These are phyloP conservation scores for Neophaeococcomyces mojaviensis DNA, from an alignment of 2,329 filamentous ascomycete genomes.

Conservation along the genomic window DNA sequence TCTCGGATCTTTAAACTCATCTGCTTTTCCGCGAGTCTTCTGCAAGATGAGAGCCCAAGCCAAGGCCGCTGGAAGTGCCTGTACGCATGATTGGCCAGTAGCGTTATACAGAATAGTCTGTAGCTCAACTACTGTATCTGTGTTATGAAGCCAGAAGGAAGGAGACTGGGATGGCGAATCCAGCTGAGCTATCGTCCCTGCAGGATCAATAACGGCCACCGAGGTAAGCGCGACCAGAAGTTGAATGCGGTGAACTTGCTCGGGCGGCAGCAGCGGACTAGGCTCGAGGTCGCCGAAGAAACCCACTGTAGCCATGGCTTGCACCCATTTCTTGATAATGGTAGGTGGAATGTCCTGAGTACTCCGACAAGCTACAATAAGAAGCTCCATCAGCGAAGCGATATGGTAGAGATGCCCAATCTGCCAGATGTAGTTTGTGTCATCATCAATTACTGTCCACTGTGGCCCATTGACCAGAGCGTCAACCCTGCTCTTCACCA, in stretches of 20 bases:
- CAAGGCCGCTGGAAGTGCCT: slow-evolving; percentile 66
- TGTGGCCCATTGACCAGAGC: background rate
- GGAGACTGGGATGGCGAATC: slow-evolving; percentile 1
- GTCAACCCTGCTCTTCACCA: background rate
- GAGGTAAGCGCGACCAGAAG: slow-evolving; percentile 4
- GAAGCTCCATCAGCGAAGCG: slow-evolving; percentile 3
- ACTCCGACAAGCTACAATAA: background rate
- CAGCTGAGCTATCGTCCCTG: slow-evolving; percentile 10
- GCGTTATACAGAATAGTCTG: slow-evolving; percentile 62
- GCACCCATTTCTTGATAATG: slow-evolving; percentile 1
- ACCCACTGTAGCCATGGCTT: background rate
- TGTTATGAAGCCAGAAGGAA: slow-evolving; percentile 48
- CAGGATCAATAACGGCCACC: slow-evolving; percentile 14
- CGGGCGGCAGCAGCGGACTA: background rate
- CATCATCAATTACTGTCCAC: slow-evolving; percentile 5
- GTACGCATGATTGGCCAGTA: slow-evolving; percentile 48
- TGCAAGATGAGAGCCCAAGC: slow-evolving; percentile 74
- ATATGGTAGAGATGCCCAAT: slow-evolving; percentile 1
- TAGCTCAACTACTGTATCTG: slow-evolving; percentile 62
- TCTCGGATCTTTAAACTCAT: slow-evolving; percentile 51
- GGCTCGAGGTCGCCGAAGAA: slow-evolving; percentile 1
- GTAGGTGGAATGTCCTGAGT: background rate
- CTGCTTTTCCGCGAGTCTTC: slow-evolving; percentile 58
- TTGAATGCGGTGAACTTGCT: background rate
- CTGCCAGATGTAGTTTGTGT: slow-evolving; percentile 7